Conservation (phyloP, 345 rosid genomes). For the Gossypium anomalum region DNA sequence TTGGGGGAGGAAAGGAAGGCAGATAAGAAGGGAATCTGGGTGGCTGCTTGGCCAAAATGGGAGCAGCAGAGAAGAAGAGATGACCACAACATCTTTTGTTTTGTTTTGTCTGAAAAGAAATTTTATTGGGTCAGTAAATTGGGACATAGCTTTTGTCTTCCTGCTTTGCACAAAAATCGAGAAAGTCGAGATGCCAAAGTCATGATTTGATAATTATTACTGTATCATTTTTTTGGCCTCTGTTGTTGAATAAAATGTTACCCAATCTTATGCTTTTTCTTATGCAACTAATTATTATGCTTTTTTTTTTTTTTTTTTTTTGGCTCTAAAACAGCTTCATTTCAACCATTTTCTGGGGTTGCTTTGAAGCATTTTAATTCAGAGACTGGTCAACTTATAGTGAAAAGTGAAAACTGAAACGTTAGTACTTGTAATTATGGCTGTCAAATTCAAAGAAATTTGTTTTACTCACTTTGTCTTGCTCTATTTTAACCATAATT, state of each 20-base stretch:
- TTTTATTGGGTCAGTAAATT: not conserved
- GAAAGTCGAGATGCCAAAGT: slow-evolving; percentile 14
- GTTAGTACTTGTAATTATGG: too few species aligned
- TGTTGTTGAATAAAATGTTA: slow-evolving; percentile 6
- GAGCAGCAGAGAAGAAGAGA: not conserved
- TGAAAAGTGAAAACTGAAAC: too few species aligned
- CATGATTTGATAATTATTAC: slow-evolving; percentile 19
- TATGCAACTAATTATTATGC: not conserved
- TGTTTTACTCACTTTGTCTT: too few species aligned
- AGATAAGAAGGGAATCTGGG: not conserved
- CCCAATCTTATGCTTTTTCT: slow-evolving; percentile 10
- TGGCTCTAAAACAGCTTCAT: not conserved
- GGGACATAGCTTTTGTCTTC: slow-evolving; percentile 19
- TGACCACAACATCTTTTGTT: not conserved
- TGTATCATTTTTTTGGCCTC: not conserved
- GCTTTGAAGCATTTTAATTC: not conserved
- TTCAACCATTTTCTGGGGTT: not conserved
- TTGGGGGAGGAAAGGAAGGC: not conserved
- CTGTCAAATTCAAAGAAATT: too few species aligned
- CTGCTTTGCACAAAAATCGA: slow-evolving; percentile 1
- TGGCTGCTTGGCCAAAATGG: not conserved
- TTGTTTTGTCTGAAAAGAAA: slow-evolving; percentile 14
- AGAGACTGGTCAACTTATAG: not conserved
- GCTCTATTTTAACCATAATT: too few species aligned
- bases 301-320: not conserved